These are phyloP conservation scores for Strobilomyces confusus DNA, from an alignment of 768 basidiomycete genomes.

Conservation along the genomic window DNA sequence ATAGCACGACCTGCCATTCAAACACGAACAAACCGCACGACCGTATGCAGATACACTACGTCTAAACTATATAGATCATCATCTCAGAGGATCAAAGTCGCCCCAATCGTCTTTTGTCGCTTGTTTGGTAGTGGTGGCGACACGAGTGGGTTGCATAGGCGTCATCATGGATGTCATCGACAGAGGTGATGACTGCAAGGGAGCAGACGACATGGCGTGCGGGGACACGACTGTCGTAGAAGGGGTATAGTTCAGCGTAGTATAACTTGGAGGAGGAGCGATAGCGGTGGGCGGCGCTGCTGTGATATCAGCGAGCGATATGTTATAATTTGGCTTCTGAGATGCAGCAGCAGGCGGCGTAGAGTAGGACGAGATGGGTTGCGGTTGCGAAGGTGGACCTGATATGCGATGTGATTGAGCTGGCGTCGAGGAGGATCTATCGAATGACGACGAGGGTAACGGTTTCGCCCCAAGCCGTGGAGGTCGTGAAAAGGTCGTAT, in stretches of 20 bases:
- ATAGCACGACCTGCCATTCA: slow-evolving; percentile 11
- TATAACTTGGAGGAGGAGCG: slow-evolving; percentile 12
- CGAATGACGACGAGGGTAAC: slow-evolving; percentile 34
- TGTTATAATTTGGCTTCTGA: slow-evolving; percentile 57
- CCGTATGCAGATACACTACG: slow-evolving; percentile 1
- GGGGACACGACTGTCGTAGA: slow-evolving; percentile 18
- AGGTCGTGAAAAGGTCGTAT: slow-evolving; percentile 31
- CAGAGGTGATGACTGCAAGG: slow-evolving; percentile 28
- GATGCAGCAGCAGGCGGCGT: slow-evolving; percentile 8
- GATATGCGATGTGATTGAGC: slow-evolving; percentile 16
- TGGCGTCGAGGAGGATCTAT: slow-evolving; percentile 26
- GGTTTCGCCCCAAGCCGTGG: slow-evolving; percentile 40
- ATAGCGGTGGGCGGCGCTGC: slow-evolving; percentile 16
- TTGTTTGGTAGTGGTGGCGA: slow-evolving; percentile 39
- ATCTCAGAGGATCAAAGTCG: slow-evolving; percentile 69
- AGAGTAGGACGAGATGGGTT: slow-evolving; percentile 10
- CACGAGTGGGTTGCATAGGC: slow-evolving; percentile 52
- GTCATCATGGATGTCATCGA: slow-evolving; percentile 51
- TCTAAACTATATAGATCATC: slow-evolving; percentile 9
- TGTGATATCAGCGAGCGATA: slow-evolving; percentile 37
- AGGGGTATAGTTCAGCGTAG: slow-evolving; percentile 14
- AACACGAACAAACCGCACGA: slow-evolving; percentile 23
- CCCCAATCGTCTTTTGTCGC: slow-evolving; percentile 68
- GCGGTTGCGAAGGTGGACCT: slow-evolving; percentile 22
- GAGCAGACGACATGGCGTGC: slow-evolving; percentile 28